Base-by-base conservation (phyloP, 352 stramenopile species). In the Plasmopara halstedii region DNA sequence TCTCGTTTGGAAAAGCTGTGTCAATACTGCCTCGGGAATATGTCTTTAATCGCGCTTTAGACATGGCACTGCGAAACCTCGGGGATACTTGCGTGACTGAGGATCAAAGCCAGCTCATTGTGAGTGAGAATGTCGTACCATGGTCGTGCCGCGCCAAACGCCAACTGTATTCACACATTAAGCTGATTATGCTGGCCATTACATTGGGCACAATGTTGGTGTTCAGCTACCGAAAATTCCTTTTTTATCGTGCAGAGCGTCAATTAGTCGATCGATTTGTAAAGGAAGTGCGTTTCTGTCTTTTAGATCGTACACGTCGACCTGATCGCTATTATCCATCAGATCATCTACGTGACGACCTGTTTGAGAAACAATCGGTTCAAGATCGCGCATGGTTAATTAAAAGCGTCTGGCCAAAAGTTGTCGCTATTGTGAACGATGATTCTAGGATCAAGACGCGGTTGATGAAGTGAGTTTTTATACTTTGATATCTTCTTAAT, bases 261-360 rank as follows among this genome's bases (percentile, higher is more conserved):
- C 52, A 67, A 38, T 46, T 88, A 4, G 53, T 81, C 6, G 73
- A 85, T 46, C 70, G 75, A 0, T 70, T 85, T 18, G 66, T 84
- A 19, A 85, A 83, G 43, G 75, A 88, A 52, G 75, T 82, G 35
- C 75, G 75, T 17, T 85, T 73, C 22, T 73, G 71, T 36, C 49
- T 88, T 26, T 43, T 88, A 10, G 56, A 65, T 34, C 68, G 72
- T 23, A 69, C 66, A 10, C 53, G 61, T 4, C 49, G 47, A 3
- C 26, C 63, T 0, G 56, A 83, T 39, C 61, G 57, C 4, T 71
- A 61, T 20, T 88, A 84, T 29, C 68, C 72, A 2, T 67, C 66
- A 3, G 69, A 77, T 29, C 68, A 81, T 42, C 27, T 88, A 15
- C 68, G 75, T 19, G 75, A 88, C 25, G 54, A 85, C 25, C 53